phyloP scores from a whole-genome alignment of 2,329 filamentous ascomycete genomes.

The Paecilomyces formosus region DNA sequence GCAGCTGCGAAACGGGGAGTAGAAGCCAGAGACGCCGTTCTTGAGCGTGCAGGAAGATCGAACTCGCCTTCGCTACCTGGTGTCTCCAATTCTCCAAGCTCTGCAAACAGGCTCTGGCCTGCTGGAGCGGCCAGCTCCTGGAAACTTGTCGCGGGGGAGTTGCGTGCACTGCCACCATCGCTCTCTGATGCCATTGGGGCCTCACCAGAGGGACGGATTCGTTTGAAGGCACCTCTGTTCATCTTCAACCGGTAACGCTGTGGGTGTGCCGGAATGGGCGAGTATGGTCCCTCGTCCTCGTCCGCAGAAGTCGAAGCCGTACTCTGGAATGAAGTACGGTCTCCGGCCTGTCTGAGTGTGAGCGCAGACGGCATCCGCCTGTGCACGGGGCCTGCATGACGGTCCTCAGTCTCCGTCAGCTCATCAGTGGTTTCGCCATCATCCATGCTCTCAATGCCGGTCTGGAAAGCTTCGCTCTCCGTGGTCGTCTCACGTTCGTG shows the following conservation, averaged over 20 bases:
- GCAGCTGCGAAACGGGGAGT: conserved; percentile 29
- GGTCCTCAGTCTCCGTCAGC: conserved; percentile 75
- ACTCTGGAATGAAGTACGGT: conserved; percentile 68
- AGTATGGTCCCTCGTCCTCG: conserved; percentile 66
- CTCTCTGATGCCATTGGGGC: conserved; percentile 32
- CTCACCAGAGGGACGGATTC: conserved; percentile 46
- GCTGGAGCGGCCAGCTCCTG: conserved; percentile 40
- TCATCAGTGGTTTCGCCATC: conserved; percentile 65
- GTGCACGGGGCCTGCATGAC: conserved; percentile 22
- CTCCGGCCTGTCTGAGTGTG: conserved; percentile 42
- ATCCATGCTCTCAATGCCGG: conserved; percentile 66
- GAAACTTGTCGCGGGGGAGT: conserved; percentile 48
- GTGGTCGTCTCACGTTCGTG: conserved; percentile 70
- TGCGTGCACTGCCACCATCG: conserved; percentile 34
- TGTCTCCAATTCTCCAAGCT: conserved; percentile 72
- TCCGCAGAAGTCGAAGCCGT: conserved; percentile 81
- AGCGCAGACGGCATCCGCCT: conserved; percentile 29
- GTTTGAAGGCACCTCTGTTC: conserved; percentile 55
- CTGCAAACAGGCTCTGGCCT: conserved; percentile 80
- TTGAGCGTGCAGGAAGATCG: conserved; percentile 29
- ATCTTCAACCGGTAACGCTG: conserved; percentile 65
- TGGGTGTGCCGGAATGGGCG: conserved; percentile 56
- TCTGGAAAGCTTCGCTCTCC: conserved; percentile 93
- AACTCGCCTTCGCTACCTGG: conserved; percentile 63
- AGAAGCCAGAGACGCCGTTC: conserved; percentile 27